Base-by-base conservation (phyloP, 2,329 filamentous ascomycete species). In the Fusarium sp. region DNA sequence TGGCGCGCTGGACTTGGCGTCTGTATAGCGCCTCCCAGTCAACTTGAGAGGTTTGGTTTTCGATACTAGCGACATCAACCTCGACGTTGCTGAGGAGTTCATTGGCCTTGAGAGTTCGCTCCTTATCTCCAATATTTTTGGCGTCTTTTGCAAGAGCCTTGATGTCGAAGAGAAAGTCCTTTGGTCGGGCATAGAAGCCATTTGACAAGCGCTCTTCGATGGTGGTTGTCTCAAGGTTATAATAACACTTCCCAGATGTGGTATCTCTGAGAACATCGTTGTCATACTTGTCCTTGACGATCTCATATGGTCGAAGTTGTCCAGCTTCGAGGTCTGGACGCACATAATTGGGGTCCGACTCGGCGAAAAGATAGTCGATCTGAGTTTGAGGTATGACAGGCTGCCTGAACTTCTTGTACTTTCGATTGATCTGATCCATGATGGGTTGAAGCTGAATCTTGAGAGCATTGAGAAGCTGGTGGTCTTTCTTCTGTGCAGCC, bases 151-250 rank as follows among this genome's bases (percentile, higher is more conserved):
- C 92, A 10, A 99, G 84, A 39, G 91, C 89, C 79, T 92, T 93
- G 77, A 98, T 93, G 79, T 99, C 96, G 44, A 91, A 91, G 56
- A 97, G 83, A 79, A 98, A 99, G 79, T 98, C 95, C 76, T 92
- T 92, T 0, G 95, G 94, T 16, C 95, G 90, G 75, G 94, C 94
- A 82, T 99, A 99, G 82, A 94, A 99, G 10, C 96, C 96, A 80
- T 99, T 98, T 9, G 94, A 97, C 38, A 99, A 86, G n/a, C 96
- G 91, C 80, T 97, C 94, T 83, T 99, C 96, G 59, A 99, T 98
- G 2, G 93, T 95, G 7, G 92, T 92, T 16, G 95, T 93, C 78
- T 98, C 95, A 49, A 99, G 85, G 75, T 99, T 99, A 85, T 98
- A 98, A 81, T 92, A 98, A 80, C 95, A 96, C 80, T 96, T 97